These are phyloP conservation scores for Helianthus tuberosus DNA, from an alignment of 129 eudicot species.

Conservation along the genomic window DNA sequence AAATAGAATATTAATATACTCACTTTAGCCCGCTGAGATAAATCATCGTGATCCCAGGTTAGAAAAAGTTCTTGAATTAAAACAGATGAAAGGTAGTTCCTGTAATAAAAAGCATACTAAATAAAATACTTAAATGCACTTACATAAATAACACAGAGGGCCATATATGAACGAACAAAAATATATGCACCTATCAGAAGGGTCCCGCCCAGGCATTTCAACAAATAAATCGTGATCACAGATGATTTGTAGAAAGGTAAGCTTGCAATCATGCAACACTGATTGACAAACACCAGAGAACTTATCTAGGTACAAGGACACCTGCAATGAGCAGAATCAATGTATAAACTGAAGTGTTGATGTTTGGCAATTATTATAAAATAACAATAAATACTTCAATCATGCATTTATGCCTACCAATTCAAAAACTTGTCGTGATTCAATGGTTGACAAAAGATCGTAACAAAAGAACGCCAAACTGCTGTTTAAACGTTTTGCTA, in stretches of 20 bases:
- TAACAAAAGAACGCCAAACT: constrained; percentile 97
- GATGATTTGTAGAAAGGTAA: constrained; percentile 90
- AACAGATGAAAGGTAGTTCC: constrained; percentile 96
- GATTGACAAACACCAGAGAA: constrained; percentile 95
- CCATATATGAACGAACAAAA: constrained; percentile 7
- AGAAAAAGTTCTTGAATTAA: constrained; percentile 95
- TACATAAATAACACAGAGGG: constrained; percentile 3
- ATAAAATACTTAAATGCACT: constrained; percentile 22
- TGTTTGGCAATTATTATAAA: constrained; percentile 12
- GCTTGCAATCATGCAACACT: constrained; percentile 97
- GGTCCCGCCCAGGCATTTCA: constrained; percentile 99
- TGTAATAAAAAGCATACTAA: constrained; percentile 33
- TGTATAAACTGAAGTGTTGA: constrained; percentile 1
- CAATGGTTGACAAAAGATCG: constrained; percentile 87
- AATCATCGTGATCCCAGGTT: constrained; percentile 97
- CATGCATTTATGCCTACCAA: constrained; percentile 57
- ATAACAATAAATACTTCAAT: constrained; percentile 14
- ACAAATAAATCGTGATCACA: constrained; percentile 99
- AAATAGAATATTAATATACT: constrained; percentile 31
- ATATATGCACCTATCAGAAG: constrained; percentile 83
- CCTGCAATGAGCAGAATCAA: constrained; percentile 51
- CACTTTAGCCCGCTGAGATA: constrained; percentile 87
- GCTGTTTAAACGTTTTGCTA: constrained; percentile 95
- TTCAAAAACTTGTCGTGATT: constrained; percentile 99
- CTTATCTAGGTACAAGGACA: constrained; percentile 95